Evolutionary conservation across 495 filamentous ascomycete species (phyloP), one percentile per base, ranked within the genome.

Genomic region (Penicillium canariense): DNA sequence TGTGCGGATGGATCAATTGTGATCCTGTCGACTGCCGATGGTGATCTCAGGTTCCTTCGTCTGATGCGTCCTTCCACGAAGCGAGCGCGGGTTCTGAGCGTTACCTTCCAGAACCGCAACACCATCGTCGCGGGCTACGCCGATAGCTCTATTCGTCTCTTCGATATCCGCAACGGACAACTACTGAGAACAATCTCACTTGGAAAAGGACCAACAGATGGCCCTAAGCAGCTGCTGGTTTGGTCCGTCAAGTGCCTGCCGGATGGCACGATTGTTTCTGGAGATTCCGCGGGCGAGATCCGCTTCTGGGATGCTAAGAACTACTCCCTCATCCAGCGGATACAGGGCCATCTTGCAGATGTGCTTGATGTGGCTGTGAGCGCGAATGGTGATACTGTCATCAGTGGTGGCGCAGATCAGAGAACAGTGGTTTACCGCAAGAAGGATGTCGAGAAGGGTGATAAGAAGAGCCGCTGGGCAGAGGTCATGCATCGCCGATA

Each of bases 261-360:
- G 11, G 87, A 92, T 63, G 92, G 92, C 23, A 89, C 91, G 42
- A 89, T 99, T 52, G 87, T 99, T 12, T 95, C 91, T 10, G 95
- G 89, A 39, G 93, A 97, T 70, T 97, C 94, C 15, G 91, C 90
- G 9, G 94, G 94, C 27, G 89, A 96, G 64, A 77, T 99, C 9
- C 84, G 87, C 48, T 90, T 97, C 67, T 97, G 89, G 87, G 91
- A 97, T 69, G 90, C 88, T 31, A 92, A 87, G 75, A 95, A 86
- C 45, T 95, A 93, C 61, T 87, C 90, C 4, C 84, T 96, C 32
- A 75, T 84, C 25, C 94, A 97, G 66, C 81, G 93, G 45, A 81
- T 97, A 45, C 82, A 90, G 63, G 81, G 86, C 15, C 94, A 97
- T 59, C 82, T 87, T 40, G 89, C 93, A n/a, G 94, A 99, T 76